Percentiles rank a stretch among this genome's conserved stretches.
phyloP scores from a whole-genome alignment of 2,329 filamentous ascomycete species.

The Lasiodiplodia sp. region DNA sequence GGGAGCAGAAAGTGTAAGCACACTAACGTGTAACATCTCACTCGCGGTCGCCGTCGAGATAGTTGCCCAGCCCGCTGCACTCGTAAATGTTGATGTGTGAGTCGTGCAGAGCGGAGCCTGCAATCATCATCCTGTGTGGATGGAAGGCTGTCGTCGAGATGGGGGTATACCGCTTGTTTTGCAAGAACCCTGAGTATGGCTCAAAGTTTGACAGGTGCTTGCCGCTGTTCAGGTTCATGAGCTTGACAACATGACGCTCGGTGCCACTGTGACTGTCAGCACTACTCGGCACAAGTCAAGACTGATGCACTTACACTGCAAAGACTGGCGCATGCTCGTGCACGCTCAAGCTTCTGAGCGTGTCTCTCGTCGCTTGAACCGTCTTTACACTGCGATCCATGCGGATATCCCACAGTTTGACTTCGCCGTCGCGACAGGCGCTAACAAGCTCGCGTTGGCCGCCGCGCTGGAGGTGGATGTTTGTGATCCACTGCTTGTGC shows the following conservation, averaged over 20 bases:
- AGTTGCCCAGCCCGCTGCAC: slow-evolving; percentile 53
- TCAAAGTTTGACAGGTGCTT: slow-evolving; percentile 82
- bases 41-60: slow-evolving; percentile 13
- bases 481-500: slow-evolving; percentile 93
- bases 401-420: slow-evolving; percentile 95
- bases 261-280: slow-evolving; percentile 71
- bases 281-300: background rate
- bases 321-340: slow-evolving; percentile 98
- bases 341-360: slow-evolving; percentile 83
- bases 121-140: slow-evolving; percentile 90
- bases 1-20: background rate
- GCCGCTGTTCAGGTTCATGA: slow-evolving; percentile 84
- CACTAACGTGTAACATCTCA: background rate
- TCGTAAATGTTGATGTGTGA: slow-evolving; percentile 89
- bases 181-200: slow-evolving; percentile 87
- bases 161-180: slow-evolving; percentile 79
- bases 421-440: slow-evolving; percentile 89
- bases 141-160: slow-evolving; percentile 94
- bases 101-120: slow-evolving; percentile 84
- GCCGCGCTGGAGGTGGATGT: slow-evolving; percentile 94
- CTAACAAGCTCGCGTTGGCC: slow-evolving; percentile 90
- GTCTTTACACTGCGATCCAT: slow-evolving; percentile 79
- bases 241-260: slow-evolving; percentile 84
- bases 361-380: slow-evolving; percentile 77
- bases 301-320: slow-evolving; percentile 72